Evolutionary conservation across 345 rosid genomes (phyloP).

Genomic region (Heritiera littoralis): DNA sequence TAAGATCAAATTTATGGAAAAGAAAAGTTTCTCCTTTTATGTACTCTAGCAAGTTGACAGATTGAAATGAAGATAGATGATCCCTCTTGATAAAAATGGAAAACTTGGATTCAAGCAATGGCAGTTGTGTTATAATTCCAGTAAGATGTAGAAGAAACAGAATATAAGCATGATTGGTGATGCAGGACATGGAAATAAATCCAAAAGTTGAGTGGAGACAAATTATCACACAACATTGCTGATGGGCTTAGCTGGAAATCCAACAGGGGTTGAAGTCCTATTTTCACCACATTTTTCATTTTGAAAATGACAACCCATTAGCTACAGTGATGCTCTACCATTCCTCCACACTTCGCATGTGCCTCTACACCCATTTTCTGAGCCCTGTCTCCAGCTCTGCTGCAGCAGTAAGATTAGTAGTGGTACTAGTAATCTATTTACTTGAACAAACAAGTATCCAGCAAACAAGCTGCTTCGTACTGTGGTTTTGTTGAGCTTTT

Average conservation of each 20-base stretch:
- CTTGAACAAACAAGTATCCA: no score
- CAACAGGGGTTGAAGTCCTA: not conserved
- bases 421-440: no score
- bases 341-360: not conserved
- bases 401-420: no score
- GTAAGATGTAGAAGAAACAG: not conserved
- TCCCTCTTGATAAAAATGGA: no score
- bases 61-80: no score
- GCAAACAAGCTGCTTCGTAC: no score
- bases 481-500: no score
- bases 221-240: not conserved
- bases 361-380: not conserved
- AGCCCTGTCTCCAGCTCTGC: no score
- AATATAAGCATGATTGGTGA: not conserved
- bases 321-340: not conserved
- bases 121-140: not conserved
- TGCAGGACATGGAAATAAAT: not conserved
- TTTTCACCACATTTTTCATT: not conserved
- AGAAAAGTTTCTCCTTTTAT: no score
- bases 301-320: conserved; percentile 13
- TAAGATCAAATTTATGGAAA: no score
- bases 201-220: not conserved
- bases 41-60: no score
- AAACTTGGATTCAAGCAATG: not conserved
- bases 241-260: conserved; percentile 14